A percentile compares a stretch with the other conserved stretches of the same genome.
Conservation (phyloP, 2,329 filamentous ascomycete genomes). For the Calonectria henricotiae region DNA sequence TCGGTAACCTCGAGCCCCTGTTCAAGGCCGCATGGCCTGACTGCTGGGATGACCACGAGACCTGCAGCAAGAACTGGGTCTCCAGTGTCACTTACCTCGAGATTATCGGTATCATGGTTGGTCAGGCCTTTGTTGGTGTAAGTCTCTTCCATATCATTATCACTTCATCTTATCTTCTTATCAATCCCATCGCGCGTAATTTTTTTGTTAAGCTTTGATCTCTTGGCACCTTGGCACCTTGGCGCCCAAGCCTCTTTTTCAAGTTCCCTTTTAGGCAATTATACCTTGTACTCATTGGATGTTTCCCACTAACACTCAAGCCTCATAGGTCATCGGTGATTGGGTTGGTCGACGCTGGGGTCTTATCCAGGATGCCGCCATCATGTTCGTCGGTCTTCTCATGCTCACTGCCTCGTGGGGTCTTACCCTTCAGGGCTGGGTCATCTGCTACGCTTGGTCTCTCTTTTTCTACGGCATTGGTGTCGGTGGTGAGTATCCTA, state of each 20-base stretch:
- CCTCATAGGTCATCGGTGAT: slow-evolving; percentile 69
- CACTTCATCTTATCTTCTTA: slow-evolving; percentile 3
- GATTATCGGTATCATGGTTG: slow-evolving; percentile 94
- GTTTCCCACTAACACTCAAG: slow-evolving; percentile 40
- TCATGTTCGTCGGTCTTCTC: slow-evolving; percentile 94
- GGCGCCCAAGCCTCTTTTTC: slow-evolving; percentile 28
- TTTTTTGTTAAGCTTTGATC: slow-evolving; percentile 15
- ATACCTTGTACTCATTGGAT: slow-evolving; percentile 37
- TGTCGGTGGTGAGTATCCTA: slow-evolving; percentile 92
- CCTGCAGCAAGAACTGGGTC: slow-evolving; percentile 86
- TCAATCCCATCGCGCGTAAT: neutral
- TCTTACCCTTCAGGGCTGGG: slow-evolving; percentile 89
- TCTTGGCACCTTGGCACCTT: slow-evolving; percentile 25
- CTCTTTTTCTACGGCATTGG: slow-evolving; percentile 83
- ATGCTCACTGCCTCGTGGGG: slow-evolving; percentile 96
- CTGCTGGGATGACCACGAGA: slow-evolving; percentile 81
- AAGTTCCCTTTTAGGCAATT: slow-evolving; percentile 25
- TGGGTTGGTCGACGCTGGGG: slow-evolving; percentile 95
- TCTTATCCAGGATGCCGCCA: slow-evolving; percentile 92
- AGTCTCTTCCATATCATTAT: slow-evolving; percentile 49
- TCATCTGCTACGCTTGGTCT: slow-evolving; percentile 96
- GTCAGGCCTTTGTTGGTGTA: slow-evolving; percentile 90
- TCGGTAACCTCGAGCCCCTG: slow-evolving; percentile 90
- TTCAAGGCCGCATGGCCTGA: slow-evolving; percentile 82
- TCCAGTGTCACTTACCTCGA: slow-evolving; percentile 91